Base-by-base conservation (phyloP, 495 filamentous ascomycete species). In the Tuber calosporum region DNA sequence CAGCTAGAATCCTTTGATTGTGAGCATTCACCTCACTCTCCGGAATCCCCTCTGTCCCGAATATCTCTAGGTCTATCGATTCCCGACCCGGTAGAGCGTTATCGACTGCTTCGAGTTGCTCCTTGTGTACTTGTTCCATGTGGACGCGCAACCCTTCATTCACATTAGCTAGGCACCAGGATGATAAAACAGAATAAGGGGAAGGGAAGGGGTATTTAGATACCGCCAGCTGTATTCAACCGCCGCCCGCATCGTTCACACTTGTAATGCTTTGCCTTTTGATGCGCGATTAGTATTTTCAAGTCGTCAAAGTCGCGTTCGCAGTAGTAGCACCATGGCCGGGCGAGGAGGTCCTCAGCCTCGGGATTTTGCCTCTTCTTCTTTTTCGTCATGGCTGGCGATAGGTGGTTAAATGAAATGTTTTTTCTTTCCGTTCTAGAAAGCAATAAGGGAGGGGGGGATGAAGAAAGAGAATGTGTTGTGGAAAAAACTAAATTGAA, bases 311-410 rank as follows among this genome's bases (percentile, higher is more conserved):
- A 99, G 84, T 97, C 95, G 83, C 94, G 89, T 84, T 98, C 95
- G 84, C 95, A 99, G 84, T 99, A 99, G 83, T 97, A 99, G 85
- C 95, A 99, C 93, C 93, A 98, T 53, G 95, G 91, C 67, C 94
- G 90, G 72, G 86, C 86, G 40, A 98, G 86, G 69, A 97, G 85
- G 84, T 97, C 93, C 81, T 98, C 91, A 78, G 97, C 83, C 75
- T 92, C 89, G 67, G 94, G 93, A 80, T 91, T 90, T 74, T 88
- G 87, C 82, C 91, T 89, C 85, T 93, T 95, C 84, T 91, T 92
- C 83, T 96, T 97, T 74, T 89, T 91, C 90, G 95, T 96, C 41
- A 74, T 82, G 78, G 73, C 77, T 68, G 43, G 20, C 39, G 72
- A 34, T 58, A 26, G 26, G 9, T 30, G 26, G 26, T 30, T 17